Percentiles rank a stretch among this genome's conserved stretches.
Conservation (phyloP, 78 protist species). For the Chrysochromulina parva region DNA sequence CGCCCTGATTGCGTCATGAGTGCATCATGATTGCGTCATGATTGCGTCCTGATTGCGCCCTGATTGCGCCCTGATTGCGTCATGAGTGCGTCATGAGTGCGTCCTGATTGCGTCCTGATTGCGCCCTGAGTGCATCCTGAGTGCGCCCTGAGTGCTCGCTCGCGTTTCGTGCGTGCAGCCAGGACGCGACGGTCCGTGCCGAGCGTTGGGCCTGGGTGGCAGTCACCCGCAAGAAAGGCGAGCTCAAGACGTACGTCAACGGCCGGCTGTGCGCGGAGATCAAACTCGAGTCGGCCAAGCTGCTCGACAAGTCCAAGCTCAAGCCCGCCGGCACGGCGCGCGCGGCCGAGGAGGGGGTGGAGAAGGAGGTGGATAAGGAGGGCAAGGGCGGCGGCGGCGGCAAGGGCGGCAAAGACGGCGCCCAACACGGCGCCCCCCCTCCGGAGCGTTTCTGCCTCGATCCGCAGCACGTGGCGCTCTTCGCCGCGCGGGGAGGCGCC, state of each 20-base stretch:
- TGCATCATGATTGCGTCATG: no score
- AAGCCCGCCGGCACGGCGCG: not conserved
- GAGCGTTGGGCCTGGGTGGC: conserved; percentile 19
- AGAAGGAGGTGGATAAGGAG: not conserved
- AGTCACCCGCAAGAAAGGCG: not conserved
- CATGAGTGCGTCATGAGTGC: no score
- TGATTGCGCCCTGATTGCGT: no score
- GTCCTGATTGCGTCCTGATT: no score
- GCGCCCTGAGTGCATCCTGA: no score
- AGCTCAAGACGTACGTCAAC: conserved; percentile 17
- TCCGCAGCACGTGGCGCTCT: not conserved
- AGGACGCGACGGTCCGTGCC: not conserved
- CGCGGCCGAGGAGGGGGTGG: not conserved
- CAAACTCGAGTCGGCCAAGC: not conserved
- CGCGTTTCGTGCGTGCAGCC: not conserved
- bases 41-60: no score
- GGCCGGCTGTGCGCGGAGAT: conserved; percentile 7
- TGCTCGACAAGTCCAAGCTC: not conserved
- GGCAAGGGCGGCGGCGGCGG: not conserved
- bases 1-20: no score
- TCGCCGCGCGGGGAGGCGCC: not conserved
- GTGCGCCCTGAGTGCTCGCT: no score
- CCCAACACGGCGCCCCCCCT: not conserved
- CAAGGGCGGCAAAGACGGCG: not conserved
- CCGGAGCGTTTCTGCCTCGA: not conserved